phyloP scores from a whole-genome alignment of 2,329 filamentous ascomycete species.

The Periconia digitata region DNA sequence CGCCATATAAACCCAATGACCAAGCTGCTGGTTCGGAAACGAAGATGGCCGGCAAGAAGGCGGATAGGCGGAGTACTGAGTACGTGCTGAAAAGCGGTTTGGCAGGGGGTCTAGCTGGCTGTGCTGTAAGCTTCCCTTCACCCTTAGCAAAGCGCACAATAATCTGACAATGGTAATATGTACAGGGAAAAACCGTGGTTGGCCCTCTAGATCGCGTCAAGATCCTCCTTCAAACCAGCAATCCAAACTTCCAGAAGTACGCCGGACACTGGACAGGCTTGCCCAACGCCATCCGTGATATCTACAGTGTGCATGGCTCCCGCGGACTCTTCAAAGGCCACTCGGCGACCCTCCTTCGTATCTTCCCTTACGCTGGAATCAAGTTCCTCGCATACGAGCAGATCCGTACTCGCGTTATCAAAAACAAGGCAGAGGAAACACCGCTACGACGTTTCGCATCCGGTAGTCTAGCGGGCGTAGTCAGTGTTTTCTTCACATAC shows the following conservation, averaged over 20 bases:
- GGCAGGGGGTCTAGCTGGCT: slow-evolving; percentile 88
- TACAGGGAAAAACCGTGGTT: slow-evolving; percentile 89
- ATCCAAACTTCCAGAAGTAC: slow-evolving; percentile 92
- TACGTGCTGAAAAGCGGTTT: slow-evolving; percentile 83
- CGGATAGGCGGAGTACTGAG: slow-evolving; percentile 73
- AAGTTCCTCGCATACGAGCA: slow-evolving; percentile 99
- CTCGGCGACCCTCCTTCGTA: slow-evolving; percentile 87
- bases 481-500: slow-evolving; percentile 94
- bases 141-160: not conserved
- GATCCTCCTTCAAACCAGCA: slow-evolving; percentile 95
- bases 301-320: slow-evolving; percentile 73
- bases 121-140: slow-evolving; percentile 65
- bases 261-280: slow-evolving; percentile 86
- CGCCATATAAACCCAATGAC: slow-evolving; percentile 56
- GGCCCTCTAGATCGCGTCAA: slow-evolving; percentile 97
- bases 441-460: slow-evolving; percentile 72
- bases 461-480: slow-evolving; percentile 77
- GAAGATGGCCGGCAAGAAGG: slow-evolving; percentile 42
- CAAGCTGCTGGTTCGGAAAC: slow-evolving; percentile 47
- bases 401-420: slow-evolving; percentile 78
- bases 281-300: slow-evolving; percentile 78
- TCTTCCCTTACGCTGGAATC: slow-evolving; percentile 96
- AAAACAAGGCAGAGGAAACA: slow-evolving; percentile 73
- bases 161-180: slow-evolving; percentile 9
- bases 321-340: slow-evolving; percentile 88